Conservation (phyloP, 768 basidiomycete species). For the Suillus paluster region DNA sequence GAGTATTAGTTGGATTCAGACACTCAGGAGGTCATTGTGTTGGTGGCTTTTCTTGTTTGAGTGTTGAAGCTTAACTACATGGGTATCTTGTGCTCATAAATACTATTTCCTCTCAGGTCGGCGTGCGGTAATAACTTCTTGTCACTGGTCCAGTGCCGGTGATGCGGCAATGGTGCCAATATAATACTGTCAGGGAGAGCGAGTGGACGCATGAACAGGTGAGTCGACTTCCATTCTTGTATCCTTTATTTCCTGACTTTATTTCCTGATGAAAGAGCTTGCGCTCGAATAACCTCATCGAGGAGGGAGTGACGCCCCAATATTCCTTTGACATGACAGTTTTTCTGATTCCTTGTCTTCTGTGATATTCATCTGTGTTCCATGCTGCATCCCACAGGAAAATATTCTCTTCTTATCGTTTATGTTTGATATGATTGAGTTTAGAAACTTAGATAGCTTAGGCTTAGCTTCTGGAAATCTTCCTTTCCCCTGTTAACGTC, state of each 20-base stretch:
- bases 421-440: neutral
- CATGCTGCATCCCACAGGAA: neutral
- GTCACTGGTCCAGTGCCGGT: neutral
- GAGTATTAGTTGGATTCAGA: neutral
- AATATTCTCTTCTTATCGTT: neutral
- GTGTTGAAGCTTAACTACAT: neutral
- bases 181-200: too few relatives aligned
- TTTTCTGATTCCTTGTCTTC: neutral
- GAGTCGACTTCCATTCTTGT: slow-evolving; percentile 32
- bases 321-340: slow-evolving; percentile 39
- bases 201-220: slow-evolving; percentile 93
- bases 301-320: slow-evolving; percentile 84
- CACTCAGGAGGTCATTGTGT: neutral
- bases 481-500: neutral
- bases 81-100: neutral
- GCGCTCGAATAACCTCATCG: slow-evolving; percentile 83
- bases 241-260: slow-evolving; percentile 29
- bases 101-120: neutral
- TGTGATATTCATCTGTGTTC: neutral
- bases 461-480: neutral
- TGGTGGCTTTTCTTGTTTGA: neutral
- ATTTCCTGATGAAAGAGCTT: slow-evolving; percentile 65
- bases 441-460: too few relatives aligned
- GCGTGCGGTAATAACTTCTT: neutral
- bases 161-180: neutral